Evolutionary conservation across 2,329 filamentous ascomycete genomes (phyloP).

Genomic region (Fusarium longipes): DNA sequence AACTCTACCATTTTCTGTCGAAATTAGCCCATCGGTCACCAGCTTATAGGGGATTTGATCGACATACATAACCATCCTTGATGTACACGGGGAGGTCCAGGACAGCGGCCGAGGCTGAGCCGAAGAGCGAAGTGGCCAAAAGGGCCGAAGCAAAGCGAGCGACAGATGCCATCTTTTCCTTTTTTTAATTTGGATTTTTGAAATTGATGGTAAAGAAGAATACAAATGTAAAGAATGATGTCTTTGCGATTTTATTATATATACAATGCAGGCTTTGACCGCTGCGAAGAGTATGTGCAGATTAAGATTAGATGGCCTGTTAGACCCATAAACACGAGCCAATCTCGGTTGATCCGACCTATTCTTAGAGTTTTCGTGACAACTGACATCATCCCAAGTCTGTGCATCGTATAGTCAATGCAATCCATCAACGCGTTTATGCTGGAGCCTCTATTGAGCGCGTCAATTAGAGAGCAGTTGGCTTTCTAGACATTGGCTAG

Average conservation of each 20-base stretch:
- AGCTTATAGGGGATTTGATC: rapidly evolving
- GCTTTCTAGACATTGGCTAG: too few species aligned
- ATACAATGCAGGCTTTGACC: background rate
- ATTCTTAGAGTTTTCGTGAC: background rate
- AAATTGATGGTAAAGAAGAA: background rate
- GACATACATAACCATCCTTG: slow-evolving; percentile 24
- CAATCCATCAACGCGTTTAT: background rate
- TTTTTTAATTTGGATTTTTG: background rate
- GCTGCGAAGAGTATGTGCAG: background rate
- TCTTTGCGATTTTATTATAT: slow-evolving; percentile 3
- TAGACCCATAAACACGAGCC: slow-evolving; percentile 19
- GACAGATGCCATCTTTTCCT: slow-evolving; percentile 10
- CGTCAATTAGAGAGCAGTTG: too few species aligned
- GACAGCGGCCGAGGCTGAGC: slow-evolving; percentile 18
- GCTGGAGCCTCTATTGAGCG: background rate
- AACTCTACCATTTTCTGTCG: slow-evolving; percentile 21
- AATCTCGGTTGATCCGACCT: slow-evolving; percentile 7
- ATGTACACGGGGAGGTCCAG: slow-evolving; percentile 20
- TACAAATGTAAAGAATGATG: background rate
- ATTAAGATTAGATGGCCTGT: background rate
- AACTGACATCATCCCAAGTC: background rate
- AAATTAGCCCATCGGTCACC: background rate
- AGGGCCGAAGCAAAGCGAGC: slow-evolving; percentile 11
- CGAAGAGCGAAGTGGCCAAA: slow-evolving; percentile 5
- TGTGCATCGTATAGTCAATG: background rate